These are phyloP conservation scores for Tetracladium maxilliforme DNA, from an alignment of 2,329 filamentous ascomycete genomes.

Conservation along the genomic window DNA sequence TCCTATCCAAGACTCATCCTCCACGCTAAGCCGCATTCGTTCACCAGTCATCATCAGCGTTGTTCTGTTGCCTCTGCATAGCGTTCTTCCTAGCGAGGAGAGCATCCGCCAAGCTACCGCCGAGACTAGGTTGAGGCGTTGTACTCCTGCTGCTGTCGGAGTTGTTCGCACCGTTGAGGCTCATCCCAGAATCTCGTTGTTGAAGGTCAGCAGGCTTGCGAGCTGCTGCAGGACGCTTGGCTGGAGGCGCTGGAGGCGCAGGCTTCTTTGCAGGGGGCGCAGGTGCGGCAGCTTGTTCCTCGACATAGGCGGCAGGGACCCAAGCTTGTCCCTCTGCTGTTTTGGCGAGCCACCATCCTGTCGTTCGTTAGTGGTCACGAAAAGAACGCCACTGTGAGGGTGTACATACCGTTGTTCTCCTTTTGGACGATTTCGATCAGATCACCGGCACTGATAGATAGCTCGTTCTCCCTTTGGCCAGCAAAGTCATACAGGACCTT, in stretches of 20 bases:
- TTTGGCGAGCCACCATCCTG: conserved; percentile 95
- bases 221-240: conserved; percentile 58
- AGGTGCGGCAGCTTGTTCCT: conserved; percentile 56
- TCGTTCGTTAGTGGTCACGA: conserved; percentile 15
- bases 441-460: conserved; percentile 67
- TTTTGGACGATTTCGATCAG: conserved; percentile 85
- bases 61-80: conserved; percentile 55
- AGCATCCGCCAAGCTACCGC: conserved; percentile 66
- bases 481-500: conserved; percentile 89
- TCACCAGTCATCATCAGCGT: conserved; percentile 42
- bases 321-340: conserved; percentile 64
- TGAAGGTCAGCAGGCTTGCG: conserved; percentile 56
- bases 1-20: conserved; percentile 15
- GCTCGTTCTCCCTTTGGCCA: conserved; percentile 72
- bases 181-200: conserved; percentile 57
- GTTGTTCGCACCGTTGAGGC: conserved; percentile 38
- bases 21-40: conserved; percentile 1
- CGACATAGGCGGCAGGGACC: conserved; percentile 87
- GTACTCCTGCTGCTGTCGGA: conserved; percentile 53
- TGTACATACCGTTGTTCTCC: conserved; percentile 72
- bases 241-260: conserved; percentile 61
- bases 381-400: conserved; percentile 1
- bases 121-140: conserved; percentile 56
- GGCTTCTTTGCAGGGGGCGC: conserved; percentile 50
- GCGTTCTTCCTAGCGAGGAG: conserved; percentile 61